Base-by-base conservation (phyloP, 768 basidiomycete species). In the Xerocomellus intermedius region DNA sequence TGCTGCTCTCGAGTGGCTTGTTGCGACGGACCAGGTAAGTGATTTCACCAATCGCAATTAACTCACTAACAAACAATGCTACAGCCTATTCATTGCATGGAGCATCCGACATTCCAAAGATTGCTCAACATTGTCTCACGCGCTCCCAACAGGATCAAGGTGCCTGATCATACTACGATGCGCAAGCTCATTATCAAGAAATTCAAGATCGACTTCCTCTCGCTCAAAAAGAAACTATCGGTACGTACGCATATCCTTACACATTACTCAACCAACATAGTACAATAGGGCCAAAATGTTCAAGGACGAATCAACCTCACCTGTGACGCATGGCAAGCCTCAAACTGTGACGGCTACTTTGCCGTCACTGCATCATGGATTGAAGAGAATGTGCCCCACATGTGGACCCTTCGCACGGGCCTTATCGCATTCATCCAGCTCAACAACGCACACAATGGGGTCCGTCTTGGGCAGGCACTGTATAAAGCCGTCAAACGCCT, bases 301-400 rank as follows among this genome's bases (percentile, higher is more conserved):
- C 30, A 6, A 41, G 56, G 48, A 4, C 26, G 4, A 8, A 64
- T 75, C n/a, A 73, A 56, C 32, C 46, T 75, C 2, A 78, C 76
- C 0, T 73, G 70, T 52, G 72, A 79, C 50, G 71, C 66, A 2
- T 78, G 76, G 76, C 73, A 75, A 44, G 78, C 77, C 0, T 56
- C 45, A 8, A 77, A 77, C 52, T 56, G 47, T 0, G 70, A 77
- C 47, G 63, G 62, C 0, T 78, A 77, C 57, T 74, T 77, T 52
- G 72, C 72, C 1, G 68, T 77, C 8, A 77, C 56, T 33, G 42
- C 8, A 2, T 49, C 47, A 24, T 57, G 71, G 73, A 59, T 13
- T 30, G 53, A 61, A 56, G 39, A 57, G 13, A 22, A 54, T 10
- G 0, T 2, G 4, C 53, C 43, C 0, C 24, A 46, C 6, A n/a